Evolutionary conservation across 2,329 filamentous ascomycete species (phyloP).

Genomic region (Cytospora piceicola): DNA sequence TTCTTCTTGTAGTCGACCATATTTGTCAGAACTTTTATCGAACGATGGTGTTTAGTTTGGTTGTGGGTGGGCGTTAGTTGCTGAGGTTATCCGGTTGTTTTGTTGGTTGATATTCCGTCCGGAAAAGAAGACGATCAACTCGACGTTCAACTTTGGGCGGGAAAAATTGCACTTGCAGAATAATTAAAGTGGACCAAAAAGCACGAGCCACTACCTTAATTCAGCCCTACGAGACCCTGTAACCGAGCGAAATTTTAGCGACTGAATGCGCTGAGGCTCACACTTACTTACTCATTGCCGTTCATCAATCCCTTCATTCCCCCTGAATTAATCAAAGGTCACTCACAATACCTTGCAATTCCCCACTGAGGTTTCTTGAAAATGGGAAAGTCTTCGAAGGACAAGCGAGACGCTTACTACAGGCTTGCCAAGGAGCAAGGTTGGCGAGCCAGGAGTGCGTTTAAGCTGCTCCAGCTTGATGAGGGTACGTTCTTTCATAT

Average conservation of each 20-base stretch:
- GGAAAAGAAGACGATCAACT: background rate
- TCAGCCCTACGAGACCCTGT: constrained; percentile 34
- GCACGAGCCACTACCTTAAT: constrained; percentile 40
- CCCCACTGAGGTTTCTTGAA: background rate
- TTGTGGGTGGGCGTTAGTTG: background rate
- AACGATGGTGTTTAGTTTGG: background rate
- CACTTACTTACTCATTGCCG: background rate
- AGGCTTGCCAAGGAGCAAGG: constrained; percentile 97
- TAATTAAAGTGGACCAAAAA: constrained; percentile 8
- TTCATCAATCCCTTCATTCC: background rate
- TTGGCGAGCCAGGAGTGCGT: constrained; percentile 94
- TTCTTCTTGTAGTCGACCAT: constrained; percentile 34
- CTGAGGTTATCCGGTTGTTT: background rate
- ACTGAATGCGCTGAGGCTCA: constrained; percentile 1
- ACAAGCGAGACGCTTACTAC: constrained; percentile 98
- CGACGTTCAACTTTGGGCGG: background rate
- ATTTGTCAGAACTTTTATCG: background rate
- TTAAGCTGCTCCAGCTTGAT: constrained; percentile 95
- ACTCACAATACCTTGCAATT: background rate
- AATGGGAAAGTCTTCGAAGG: constrained; percentile 98
- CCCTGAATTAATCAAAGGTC: background rate
- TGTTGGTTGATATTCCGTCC: background rate
- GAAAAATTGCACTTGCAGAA: constrained; percentile 27
- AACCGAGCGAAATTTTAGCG: constrained; percentile 22
- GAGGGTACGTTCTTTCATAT: constrained; percentile 56